Evolutionary conservation across 805 yeast genomes (phyloP), one percentile per base, ranked within the genome.

Genomic region (Pichia sporocuriosa): DNA sequence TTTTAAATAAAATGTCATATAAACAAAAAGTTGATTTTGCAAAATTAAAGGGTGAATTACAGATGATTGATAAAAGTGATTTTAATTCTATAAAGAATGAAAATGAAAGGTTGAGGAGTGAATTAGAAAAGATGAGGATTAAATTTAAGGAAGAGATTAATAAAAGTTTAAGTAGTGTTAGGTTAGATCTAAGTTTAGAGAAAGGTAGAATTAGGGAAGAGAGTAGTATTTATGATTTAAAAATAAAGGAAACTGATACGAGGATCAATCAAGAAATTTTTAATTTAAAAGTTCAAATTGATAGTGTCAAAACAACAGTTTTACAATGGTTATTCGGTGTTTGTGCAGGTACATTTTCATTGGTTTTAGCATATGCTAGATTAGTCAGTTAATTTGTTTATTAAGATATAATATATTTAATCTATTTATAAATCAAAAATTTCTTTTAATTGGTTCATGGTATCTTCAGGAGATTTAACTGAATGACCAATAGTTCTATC

Each of bases 301-400:
- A 93, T 56, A 79, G 86, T 33, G 96, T 90, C 25, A 93, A 93
- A 66, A 86, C 96, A 2, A 97, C 93, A 61, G 97, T 93, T 37
- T 77, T 88, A 81, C 98, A 93, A 65, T 93, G 98, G 98, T 73
- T 93, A 49, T 87, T 93, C 54, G 97, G 97, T 70, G 97, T 93
- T 16, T 85, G 95, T 58, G 89, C 97, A 1, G 98, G 97, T 83
- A 85, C 97, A 1, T 86, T 90, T 65, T 97, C 97, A 12, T 71
- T 93, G 44, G 84, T 93, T 39, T 66, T 90, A 53, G 97, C 97
- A 1, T 93, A 93, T 60, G 85, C 89, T 37, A 73, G 98, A 54
- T 69, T 93, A 52, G 53, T 57, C 35, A 58, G 63, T 46, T 59
- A 40, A 35, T 16, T 15, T n/a, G 29, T n/a, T n/a, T n/a, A n/a